Conservation (phyloP, 176 grass and related monocot species). For the Raddia distichophylla region DNA sequence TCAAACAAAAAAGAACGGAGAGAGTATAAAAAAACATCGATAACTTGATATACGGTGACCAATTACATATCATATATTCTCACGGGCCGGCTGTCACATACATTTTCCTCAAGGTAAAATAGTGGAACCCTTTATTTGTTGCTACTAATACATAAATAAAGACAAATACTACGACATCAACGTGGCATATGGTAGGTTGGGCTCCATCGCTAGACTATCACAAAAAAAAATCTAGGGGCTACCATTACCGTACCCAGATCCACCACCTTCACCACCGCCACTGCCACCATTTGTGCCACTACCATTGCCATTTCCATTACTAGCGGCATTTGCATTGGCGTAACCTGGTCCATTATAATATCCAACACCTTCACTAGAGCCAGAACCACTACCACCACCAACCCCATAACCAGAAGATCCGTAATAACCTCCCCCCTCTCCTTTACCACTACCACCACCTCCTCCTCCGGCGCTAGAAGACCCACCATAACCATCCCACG, state of each 20-base stretch:
- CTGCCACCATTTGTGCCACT: neutral
- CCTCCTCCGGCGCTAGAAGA: neutral
- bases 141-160: neutral
- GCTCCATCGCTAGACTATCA: neutral
- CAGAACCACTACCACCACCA: slow-evolving; percentile 4
- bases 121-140: neutral
- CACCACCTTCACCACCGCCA: neutral
- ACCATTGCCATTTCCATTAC: neutral
- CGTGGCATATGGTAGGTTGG: neutral
- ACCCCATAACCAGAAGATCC: slow-evolving; percentile 12
- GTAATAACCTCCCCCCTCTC: neutral
- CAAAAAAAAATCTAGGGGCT: neutral
- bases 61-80: too few relatives aligned
- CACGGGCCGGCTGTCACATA: too few relatives aligned
- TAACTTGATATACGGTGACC: too few relatives aligned
- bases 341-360: neutral
- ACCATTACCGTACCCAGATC: slow-evolving; percentile 22
- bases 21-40: too few relatives aligned
- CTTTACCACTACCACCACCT: neutral
- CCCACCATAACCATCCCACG: neutral
- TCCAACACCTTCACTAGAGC: neutral
- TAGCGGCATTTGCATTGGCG: slow-evolving; percentile 1
- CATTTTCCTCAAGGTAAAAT: too few relatives aligned
- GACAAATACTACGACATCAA: neutral
- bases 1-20: too few relatives aligned